Conservation (phyloP, 345 rosid genomes). For the Hevea brasiliensis region DNA sequence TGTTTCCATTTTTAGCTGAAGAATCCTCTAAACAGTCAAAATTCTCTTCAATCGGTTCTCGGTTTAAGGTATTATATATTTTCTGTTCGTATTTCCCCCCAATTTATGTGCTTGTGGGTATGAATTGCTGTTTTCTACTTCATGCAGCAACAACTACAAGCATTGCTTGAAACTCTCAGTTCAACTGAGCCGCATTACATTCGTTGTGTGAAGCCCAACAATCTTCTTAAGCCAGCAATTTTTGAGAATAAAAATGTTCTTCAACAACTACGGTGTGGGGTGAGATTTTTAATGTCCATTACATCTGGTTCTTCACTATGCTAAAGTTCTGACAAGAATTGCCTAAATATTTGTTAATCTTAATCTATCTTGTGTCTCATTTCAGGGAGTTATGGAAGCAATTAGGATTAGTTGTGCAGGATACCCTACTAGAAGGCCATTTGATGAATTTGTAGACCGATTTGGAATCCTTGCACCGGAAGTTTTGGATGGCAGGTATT, state of each 20-base stretch:
- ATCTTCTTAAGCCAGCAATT: conserved; percentile 92
- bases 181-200: conserved; percentile 96
- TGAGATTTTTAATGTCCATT: conserved; percentile 39
- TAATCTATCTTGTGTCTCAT: conserved; percentile 15
- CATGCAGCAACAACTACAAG: conserved; percentile 86
- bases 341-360: conserved; percentile 22
- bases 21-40: conserved; percentile 90
- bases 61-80: conserved; percentile 75
- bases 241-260: conserved; percentile 86
- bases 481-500: conserved; percentile 72
- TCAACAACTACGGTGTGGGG: conserved; percentile 97
- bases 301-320: conserved; percentile 16
- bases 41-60: conserved; percentile 97
- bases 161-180: conserved; percentile 93
- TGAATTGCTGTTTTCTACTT: conserved; percentile 26
- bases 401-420: conserved; percentile 99
- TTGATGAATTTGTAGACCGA: conserved; percentile 82
- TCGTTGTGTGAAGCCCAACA: conserved; percentile 97
- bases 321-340: conserved; percentile 4
- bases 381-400: conserved; percentile 99
- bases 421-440: conserved; percentile 86
- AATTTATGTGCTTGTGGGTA: conserved; percentile 3
- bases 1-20: conserved; percentile 73
- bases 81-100: conserved; percentile 11
- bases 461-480: conserved; percentile 83